Evolutionary conservation across 73 alveolate genomes (phyloP).

Genomic region (Paramecium octaurelia): DNA sequence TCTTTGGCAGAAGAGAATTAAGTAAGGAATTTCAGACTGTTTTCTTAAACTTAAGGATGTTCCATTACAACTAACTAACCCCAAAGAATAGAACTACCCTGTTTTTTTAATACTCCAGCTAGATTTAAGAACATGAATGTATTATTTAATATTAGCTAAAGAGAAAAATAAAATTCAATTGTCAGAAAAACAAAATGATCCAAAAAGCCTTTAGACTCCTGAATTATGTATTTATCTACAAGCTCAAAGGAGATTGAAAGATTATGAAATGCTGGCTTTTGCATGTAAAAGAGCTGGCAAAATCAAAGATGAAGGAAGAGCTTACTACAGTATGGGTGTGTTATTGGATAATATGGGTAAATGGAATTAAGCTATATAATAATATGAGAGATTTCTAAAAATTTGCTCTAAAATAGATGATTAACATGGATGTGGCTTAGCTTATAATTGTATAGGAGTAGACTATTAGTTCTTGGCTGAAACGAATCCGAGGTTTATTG

Average conservation of each 20-base stretch:
- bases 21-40: constrained; percentile 46
- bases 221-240: constrained; percentile 75
- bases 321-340: constrained; percentile 88
- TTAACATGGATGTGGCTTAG: constrained; percentile 84
- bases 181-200: constrained; percentile 13
- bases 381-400: constrained; percentile 75
- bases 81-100: constrained; percentile 85
- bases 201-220: constrained; percentile 14
- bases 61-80: constrained; percentile 63
- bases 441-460: constrained; percentile 92
- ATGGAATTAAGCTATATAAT: constrained; percentile 72
- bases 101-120: constrained; percentile 86
- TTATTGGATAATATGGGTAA: constrained; percentile 80
- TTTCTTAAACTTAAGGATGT: constrained; percentile 24
- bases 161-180: not conserved
- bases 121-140: constrained; percentile 25
- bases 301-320: constrained; percentile 91
- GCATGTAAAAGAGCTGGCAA: constrained; percentile 93
- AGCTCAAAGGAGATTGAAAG: constrained; percentile 78
- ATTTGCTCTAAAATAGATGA: constrained; percentile 84
- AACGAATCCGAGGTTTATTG: constrained; percentile 9
- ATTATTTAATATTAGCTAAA: not conserved
- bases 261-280: constrained; percentile 83
- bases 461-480: constrained; percentile 75
- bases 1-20: constrained; percentile 61